Conservation (phyloP, 768 basidiomycete species). For the Heimioporus sp. region DNA sequence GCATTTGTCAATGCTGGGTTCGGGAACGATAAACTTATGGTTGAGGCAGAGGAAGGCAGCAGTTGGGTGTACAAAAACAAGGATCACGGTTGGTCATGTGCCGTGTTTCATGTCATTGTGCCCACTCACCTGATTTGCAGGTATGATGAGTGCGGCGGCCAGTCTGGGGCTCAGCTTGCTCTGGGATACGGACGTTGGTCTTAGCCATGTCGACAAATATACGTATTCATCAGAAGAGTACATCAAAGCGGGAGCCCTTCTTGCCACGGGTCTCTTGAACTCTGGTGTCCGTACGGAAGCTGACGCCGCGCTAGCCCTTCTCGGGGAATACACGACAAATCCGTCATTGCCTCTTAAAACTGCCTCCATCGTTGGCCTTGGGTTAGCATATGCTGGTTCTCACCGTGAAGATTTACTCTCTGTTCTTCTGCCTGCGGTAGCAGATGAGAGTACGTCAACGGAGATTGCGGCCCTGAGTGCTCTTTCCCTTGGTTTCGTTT, state of each 20-base stretch:
- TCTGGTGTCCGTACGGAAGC: slow-evolving; percentile 87
- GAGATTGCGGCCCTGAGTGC: slow-evolving; percentile 87
- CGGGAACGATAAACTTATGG: slow-evolving; percentile 98
- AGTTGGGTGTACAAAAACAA: slow-evolving; percentile 99
- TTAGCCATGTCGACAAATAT: slow-evolving; percentile 95
- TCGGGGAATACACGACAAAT: slow-evolving; percentile 88
- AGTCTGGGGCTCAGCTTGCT: slow-evolving; percentile 89
- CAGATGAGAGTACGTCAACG: slow-evolving; percentile 81
- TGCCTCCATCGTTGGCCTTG: slow-evolving; percentile 88
- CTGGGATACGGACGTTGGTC: slow-evolving; percentile 95
- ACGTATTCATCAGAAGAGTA: slow-evolving; percentile 94
- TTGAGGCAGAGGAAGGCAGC: slow-evolving; percentile 91
- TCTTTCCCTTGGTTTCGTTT: slow-evolving; percentile 90
- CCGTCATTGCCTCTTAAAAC: slow-evolving; percentile 81
- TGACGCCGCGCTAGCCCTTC: slow-evolving; percentile 87
- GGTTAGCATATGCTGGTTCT: slow-evolving; percentile 92
- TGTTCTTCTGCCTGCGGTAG: slow-evolving; percentile 76
- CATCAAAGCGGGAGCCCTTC: slow-evolving; percentile 96
- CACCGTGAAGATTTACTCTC: slow-evolving; percentile 81
- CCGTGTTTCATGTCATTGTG: background rate
- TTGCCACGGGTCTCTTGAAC: slow-evolving; percentile 93
- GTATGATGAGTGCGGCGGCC: slow-evolving; percentile 96
- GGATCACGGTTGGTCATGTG: slow-evolving; percentile 72
- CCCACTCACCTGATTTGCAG: slow-evolving; percentile 34
- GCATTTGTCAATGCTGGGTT: slow-evolving; percentile 99